These are phyloP conservation scores for Neonectria hederae DNA, from an alignment of 2,329 filamentous ascomycete genomes.

Conservation along the genomic window DNA sequence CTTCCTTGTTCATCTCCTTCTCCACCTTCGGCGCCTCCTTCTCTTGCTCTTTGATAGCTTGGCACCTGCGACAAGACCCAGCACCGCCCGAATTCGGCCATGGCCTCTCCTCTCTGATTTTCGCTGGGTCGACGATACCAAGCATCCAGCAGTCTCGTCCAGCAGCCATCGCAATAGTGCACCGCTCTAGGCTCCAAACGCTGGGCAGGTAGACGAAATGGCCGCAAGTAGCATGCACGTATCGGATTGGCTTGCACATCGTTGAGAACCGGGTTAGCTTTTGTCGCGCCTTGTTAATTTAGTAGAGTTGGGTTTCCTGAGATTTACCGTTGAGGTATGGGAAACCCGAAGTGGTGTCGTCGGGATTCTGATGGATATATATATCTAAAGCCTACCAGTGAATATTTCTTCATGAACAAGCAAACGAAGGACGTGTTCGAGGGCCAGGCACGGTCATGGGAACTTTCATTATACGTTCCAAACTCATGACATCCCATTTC, in stretches of 20 bases:
- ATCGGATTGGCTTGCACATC: conserved; percentile 39
- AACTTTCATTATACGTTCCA: no score
- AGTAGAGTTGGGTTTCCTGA: no score
- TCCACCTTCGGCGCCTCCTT: not conserved
- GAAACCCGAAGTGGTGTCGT: no score
- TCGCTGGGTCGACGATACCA: not conserved
- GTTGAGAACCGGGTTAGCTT: not conserved
- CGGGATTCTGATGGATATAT: no score
- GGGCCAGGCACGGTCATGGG: no score
- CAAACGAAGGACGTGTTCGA: no score
- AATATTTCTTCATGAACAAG: no score
- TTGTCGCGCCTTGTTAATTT: no score
- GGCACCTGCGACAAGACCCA: conserved; percentile 7
- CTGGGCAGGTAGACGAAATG: conserved; percentile 25
- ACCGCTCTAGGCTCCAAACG: conserved; percentile 30
- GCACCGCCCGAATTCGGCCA: conserved; percentile 21
- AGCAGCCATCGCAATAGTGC: conserved; percentile 13
- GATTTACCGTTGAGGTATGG: no score
- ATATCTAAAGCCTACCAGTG: no score
- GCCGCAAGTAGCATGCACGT: conserved; percentile 36
- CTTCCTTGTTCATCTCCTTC: not conserved
- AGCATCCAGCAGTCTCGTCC: conserved; percentile 38
- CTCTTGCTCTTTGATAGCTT: not conserved
- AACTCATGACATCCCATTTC: no score
- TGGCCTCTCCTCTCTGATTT: conserved; percentile 6